Evolutionary conservation across 495 filamentous ascomycete species (phyloP), one percentile per base, ranked within the genome.

Genomic region (Talaromyces stipitatus): DNA sequence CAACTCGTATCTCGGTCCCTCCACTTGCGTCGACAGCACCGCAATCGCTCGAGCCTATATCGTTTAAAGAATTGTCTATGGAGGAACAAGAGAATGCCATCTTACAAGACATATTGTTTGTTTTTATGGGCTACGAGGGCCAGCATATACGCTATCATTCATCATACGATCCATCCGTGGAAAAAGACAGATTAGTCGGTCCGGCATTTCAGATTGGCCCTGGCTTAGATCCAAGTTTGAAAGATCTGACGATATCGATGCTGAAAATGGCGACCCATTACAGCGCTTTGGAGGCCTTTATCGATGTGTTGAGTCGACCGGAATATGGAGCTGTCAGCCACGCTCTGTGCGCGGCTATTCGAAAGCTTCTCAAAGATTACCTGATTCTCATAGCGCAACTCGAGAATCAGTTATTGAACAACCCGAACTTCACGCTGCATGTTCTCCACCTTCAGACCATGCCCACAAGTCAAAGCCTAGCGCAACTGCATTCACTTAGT

Each of bases 61-160:
- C 89, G 23, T 78, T 97, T 3, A 78, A 83, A 55, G 80, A 87
- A 50, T 71, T 97, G 58, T 81, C 88, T 2, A 71, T 90, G 20
- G 86, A 94, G 57, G 82, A 77, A 7, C 94, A 98, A 66, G 94
- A 98, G 70, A 80, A 81, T 10, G 87, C 84, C 2, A 87, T 97
- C 10, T 72, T 97, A 51, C 92, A 96, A 61, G 94, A 98, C 63
- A 72, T 98, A 20, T 69, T 97, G 30, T 97, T 91, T 68, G 91
- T 95, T 3, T 92, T 97, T 61, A 97, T 97, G 92, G 94, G 94
- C n/a, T 95, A 90, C 59, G 94, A 98, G 72, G 94, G 94, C 26
- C 91, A 95, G 68, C 97, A 97, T 68, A 88, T 97, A 61, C 90
- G 91, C 58, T 97, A 90, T 62, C 78, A 78, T 33, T 83, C 84